Conservation (phyloP, 164 flowering plant genomes). For the Piper longum region DNA sequence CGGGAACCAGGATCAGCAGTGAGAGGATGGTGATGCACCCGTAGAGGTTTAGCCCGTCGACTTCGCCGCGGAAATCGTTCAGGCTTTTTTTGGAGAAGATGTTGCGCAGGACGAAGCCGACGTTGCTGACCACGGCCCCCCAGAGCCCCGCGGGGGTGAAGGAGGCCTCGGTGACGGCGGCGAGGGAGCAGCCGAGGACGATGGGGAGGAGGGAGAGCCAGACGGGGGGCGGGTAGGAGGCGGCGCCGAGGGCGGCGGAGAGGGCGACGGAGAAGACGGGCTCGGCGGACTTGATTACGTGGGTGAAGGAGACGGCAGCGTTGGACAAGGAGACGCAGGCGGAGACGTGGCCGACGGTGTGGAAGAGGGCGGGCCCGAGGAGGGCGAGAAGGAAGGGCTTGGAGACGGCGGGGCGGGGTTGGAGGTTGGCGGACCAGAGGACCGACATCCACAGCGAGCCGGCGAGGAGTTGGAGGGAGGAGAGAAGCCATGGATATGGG, state of each 20-base stretch:
- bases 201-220: conserved; percentile 84
- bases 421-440: conserved; percentile 65
- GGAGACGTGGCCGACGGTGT: conserved; percentile 82
- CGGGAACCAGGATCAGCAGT: conserved; percentile 57
- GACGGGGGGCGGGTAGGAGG: conserved; percentile 46
- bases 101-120: conserved; percentile 80
- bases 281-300: conserved; percentile 80
- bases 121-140: conserved; percentile 86
- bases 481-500: conserved; percentile 81
- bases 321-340: conserved; percentile 89
- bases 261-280: conserved; percentile 78
- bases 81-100: conserved; percentile 70
- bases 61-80: conserved; percentile 55
- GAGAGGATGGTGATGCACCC: conserved; percentile 77
- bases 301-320: conserved; percentile 94
- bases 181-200: conserved; percentile 72
- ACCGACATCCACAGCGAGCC: conserved; percentile 80
- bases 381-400: conserved; percentile 64
- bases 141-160: conserved; percentile 67
- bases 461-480: conserved; percentile 63
- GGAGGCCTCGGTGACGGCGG: conserved; percentile 77
- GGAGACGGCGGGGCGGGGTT: conserved; percentile 57
- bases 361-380: conserved; percentile 79
- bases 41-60: conserved; percentile 73
- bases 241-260: conserved; percentile 61